Evolutionary conservation across 2,329 filamentous ascomycete species (phyloP).

Genomic region (Paraphaeosphaeria minitans): DNA sequence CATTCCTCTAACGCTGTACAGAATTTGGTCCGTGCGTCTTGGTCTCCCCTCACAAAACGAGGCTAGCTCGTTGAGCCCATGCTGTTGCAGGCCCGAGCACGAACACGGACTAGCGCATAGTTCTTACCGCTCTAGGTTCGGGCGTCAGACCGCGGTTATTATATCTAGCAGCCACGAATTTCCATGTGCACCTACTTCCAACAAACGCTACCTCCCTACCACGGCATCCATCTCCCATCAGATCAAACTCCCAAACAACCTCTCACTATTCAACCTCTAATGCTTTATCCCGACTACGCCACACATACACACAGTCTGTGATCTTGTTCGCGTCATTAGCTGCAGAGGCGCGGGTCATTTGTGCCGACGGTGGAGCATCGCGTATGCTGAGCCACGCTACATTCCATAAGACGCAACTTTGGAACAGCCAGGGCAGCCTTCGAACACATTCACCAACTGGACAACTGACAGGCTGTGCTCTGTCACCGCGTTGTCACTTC

Average conservation of each 20-base stretch:
- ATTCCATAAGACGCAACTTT: not conserved
- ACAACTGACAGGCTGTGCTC: not conserved
- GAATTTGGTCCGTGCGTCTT: no score
- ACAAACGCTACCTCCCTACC: constrained; percentile 11
- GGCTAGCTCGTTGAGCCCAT: no score
- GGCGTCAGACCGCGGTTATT: no score
- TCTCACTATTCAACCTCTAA: not conserved
- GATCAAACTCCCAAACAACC: constrained; percentile 5
- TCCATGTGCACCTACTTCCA: constrained; percentile 12
- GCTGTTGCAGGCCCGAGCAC: no score
- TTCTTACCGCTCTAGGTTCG: no score
- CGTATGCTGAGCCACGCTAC: constrained; percentile 26
- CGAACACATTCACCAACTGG: no score
- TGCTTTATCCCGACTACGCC: not conserved
- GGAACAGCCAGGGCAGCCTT: not conserved
- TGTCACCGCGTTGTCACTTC: not conserved
- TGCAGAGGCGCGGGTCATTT: constrained; percentile 11
- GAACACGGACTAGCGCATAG: no score
- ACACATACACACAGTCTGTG: not conserved
- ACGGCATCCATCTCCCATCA: constrained; percentile 16
- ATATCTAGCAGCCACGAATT: constrained; percentile 11
- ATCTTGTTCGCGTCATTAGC: constrained; percentile 22
- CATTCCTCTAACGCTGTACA: no score
- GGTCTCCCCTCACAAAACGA: no score
- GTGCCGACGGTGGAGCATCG: constrained; percentile 5